phyloP scores from a whole-genome alignment of 2,329 filamentous ascomycete species.

The Colletotrichum brevisporum region DNA sequence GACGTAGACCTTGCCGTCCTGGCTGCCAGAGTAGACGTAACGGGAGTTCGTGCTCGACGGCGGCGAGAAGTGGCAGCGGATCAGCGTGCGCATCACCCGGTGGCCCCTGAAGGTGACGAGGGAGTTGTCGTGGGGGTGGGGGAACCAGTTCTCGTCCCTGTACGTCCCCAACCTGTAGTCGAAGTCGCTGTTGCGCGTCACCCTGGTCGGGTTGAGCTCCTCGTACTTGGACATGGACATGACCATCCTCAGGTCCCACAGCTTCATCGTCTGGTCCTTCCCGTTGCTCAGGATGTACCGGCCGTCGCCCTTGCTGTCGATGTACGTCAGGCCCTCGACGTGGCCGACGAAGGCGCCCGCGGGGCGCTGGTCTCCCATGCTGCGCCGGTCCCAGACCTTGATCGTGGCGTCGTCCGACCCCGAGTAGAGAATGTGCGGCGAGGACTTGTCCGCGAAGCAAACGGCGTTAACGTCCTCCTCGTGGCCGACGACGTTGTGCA shows the following conservation, averaged over 20 bases:
- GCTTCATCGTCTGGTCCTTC: slow-evolving; percentile 97
- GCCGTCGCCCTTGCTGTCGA: slow-evolving; percentile 79
- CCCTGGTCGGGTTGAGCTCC: slow-evolving; percentile 67
- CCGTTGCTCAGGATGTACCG: slow-evolving; percentile 92
- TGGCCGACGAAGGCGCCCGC: slow-evolving; percentile 78
- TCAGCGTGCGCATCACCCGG: slow-evolving; percentile 88
- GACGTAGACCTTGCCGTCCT: slow-evolving; percentile 90
- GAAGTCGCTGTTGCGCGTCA: slow-evolving; percentile 71
- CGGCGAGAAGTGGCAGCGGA: slow-evolving; percentile 95
- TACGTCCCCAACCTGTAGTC: slow-evolving; percentile 82
- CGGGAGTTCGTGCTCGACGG: slow-evolving; percentile 86
- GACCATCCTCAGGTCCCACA: slow-evolving; percentile 95
- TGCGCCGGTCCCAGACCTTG: slow-evolving; percentile 96
- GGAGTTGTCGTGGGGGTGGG: slow-evolving; percentile 88
- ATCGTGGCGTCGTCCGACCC: slow-evolving; percentile 95
- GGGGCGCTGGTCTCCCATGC: slow-evolving; percentile 85
- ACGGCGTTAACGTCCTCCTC: slow-evolving; percentile 95
- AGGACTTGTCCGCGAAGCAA: slow-evolving; percentile 90
- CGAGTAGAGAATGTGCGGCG: slow-evolving; percentile 94
- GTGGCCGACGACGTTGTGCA: slow-evolving; percentile 85
- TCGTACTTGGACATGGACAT: slow-evolving; percentile 78
- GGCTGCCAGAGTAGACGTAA: slow-evolving; percentile 93
- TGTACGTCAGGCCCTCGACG: slow-evolving; percentile 76
- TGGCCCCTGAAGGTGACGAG: slow-evolving; percentile 95
- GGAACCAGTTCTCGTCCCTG: slow-evolving; percentile 75